These are phyloP conservation scores for Diatrype stigma DNA, from an alignment of 2,329 filamentous ascomycete species.

Conservation along the genomic window DNA sequence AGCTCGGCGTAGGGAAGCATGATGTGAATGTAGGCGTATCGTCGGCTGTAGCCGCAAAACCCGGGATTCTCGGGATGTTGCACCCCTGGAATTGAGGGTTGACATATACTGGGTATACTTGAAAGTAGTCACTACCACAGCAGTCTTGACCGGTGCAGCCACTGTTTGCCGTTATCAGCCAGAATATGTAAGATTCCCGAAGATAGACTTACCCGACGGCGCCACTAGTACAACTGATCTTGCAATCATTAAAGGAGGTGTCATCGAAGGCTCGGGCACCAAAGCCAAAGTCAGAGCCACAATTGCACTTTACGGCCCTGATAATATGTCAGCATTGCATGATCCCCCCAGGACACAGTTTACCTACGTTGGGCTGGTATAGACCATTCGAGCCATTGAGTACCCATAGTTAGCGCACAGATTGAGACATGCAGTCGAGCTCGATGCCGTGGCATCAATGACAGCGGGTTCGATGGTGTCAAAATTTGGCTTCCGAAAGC, in stretches of 20 bases:
- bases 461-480: constrained; percentile 1
- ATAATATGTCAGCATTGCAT: not conserved
- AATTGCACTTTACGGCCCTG: not conserved
- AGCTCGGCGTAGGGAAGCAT: constrained; percentile 4
- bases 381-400: not conserved
- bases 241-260: constrained; percentile 5
- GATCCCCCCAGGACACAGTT: not conserved
- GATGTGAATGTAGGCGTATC: constrained; percentile 1
- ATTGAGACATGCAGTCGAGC: not conserved
- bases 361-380: not conserved
- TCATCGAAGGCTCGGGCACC: not conserved
- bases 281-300: not conserved
- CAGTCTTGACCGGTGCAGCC: constrained; percentile 6
- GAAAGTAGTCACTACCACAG: constrained; percentile 16
- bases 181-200: not conserved
- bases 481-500: constrained; percentile 9
- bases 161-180: constrained; percentile 8
- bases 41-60: constrained; percentile 4
- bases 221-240: not conserved
- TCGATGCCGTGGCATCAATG: not conserved
- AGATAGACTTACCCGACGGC: not conserved
- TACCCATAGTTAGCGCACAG: not conserved
- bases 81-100: constrained; percentile 45
- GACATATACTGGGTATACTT: constrained; percentile 39
- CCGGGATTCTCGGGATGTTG: constrained; percentile 27